These are phyloP conservation scores for Chytriomyces hyalinus DNA, from an alignment of 192 early-diverging fungal genomes.

Conservation along the genomic window DNA sequence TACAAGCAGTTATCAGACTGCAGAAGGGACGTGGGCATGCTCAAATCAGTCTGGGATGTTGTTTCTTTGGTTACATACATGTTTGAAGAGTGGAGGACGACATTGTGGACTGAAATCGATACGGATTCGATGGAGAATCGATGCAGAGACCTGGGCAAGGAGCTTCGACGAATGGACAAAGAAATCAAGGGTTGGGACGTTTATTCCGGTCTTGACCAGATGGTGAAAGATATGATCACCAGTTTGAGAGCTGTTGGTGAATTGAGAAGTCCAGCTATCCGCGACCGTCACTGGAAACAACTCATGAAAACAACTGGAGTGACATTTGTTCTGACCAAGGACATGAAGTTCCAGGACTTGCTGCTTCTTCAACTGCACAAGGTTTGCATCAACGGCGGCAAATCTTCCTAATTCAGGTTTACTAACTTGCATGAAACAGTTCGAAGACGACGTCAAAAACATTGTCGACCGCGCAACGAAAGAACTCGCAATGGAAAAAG, in stretches of 20 bases:
- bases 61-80: slow-evolving; percentile 68
- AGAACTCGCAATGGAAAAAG: slow-evolving; percentile 71
- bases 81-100: slow-evolving; percentile 66
- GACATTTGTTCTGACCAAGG: slow-evolving; percentile 66
- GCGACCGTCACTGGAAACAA: slow-evolving; percentile 73
- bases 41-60: slow-evolving; percentile 68
- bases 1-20: slow-evolving; percentile 66
- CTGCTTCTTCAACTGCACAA: slow-evolving; percentile 68
- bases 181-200: slow-evolving; percentile 75
- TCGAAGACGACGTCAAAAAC: slow-evolving; percentile 69
- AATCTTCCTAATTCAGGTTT: too few relatives aligned
- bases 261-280: slow-evolving; percentile 66
- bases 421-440: slow-evolving; percentile 5
- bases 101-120: slow-evolving; percentile 69
- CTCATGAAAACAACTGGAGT: slow-evolving; percentile 73
- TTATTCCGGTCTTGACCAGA: slow-evolving; percentile 66
- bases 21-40: slow-evolving; percentile 65
- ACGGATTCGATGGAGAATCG: slow-evolving; percentile 66
- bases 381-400: too few relatives aligned
- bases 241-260: slow-evolving; percentile 67
- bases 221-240: slow-evolving; percentile 73
- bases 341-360: slow-evolving; percentile 72
- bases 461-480: slow-evolving; percentile 71
- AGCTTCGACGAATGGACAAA: slow-evolving; percentile 68
- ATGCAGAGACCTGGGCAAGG: slow-evolving; percentile 65